A percentile compares a stretch with the other conserved stretches of the same genome.
Evolutionary conservation across 805 yeast genomes (phyloP).

Genomic region (Diddensiella santjacobensis): DNA sequence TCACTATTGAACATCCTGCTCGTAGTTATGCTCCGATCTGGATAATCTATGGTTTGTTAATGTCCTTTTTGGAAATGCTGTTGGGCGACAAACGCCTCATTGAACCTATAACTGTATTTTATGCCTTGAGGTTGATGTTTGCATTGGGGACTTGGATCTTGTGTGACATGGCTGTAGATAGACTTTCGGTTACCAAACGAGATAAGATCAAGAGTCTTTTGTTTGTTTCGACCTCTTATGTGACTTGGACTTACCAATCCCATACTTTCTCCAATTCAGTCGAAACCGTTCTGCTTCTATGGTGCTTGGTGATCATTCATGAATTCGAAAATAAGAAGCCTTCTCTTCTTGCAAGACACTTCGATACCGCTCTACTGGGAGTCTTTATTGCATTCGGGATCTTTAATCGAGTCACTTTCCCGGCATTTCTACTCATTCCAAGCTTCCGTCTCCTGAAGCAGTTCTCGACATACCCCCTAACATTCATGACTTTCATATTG

Average conservation of each 20-base stretch:
- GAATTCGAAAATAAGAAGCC: slow-evolving; percentile 28
- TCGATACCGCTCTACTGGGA: slow-evolving; percentile 46
- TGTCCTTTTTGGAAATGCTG: slow-evolving; percentile 40
- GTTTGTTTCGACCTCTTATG: slow-evolving; percentile 54
- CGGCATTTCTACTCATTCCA: slow-evolving; percentile 71
- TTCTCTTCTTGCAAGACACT: slow-evolving; percentile 28
- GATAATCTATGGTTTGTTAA: slow-evolving; percentile 60
- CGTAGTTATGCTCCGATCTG: slow-evolving; percentile 70
- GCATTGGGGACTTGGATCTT: slow-evolving; percentile 37
- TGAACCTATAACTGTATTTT: slow-evolving; percentile 50
- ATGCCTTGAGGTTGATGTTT: slow-evolving; percentile 49
- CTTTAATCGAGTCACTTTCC: slow-evolving; percentile 83
- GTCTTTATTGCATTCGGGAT: slow-evolving; percentile 57
- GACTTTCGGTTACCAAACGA: slow-evolving; percentile 46
- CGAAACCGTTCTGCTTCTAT: slow-evolving; percentile 54
- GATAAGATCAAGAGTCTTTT: slow-evolving; percentile 41
- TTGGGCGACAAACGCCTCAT: slow-evolving; percentile 27
- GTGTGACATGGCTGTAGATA: slow-evolving; percentile 42
- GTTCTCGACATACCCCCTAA: slow-evolving; percentile 35
- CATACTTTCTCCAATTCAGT: slow-evolving; percentile 87
- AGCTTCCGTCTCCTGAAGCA: slow-evolving; percentile 43
- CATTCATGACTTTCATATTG: slow-evolving; percentile 32
- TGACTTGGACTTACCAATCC: slow-evolving; percentile 74
- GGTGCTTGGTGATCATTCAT: slow-evolving; percentile 48
- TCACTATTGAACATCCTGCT: slow-evolving; percentile 50